phyloP scores from a whole-genome alignment of 2,329 filamentous ascomycete genomes.

The Achaetomium macrosporum region DNA sequence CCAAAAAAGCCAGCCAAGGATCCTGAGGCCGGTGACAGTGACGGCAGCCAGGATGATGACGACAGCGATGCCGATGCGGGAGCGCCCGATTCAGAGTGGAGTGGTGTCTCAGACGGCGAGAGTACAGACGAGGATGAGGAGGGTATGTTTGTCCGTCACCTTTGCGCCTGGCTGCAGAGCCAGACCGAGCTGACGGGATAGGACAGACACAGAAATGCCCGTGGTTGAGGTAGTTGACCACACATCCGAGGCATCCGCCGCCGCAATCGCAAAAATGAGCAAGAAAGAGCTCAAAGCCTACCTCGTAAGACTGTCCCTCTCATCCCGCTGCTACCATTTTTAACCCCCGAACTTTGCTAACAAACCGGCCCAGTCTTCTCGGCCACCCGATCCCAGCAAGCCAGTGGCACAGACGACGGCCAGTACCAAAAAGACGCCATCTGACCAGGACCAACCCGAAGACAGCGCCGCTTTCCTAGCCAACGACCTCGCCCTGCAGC shows the following conservation, averaged over 20 bases:
- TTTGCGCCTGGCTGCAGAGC: neutral
- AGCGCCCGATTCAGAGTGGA: constrained; percentile 10
- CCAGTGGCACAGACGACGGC: constrained; percentile 12
- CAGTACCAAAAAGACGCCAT: constrained; percentile 26
- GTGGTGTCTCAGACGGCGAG: constrained; percentile 18
- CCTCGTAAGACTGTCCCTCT: constrained; percentile 48
- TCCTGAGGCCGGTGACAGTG: constrained; percentile 24
- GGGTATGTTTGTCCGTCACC: neutral
- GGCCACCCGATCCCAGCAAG: constrained; percentile 36
- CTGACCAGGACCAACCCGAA: constrained; percentile 41
- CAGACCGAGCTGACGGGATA: neutral
- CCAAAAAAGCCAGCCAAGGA: constrained; percentile 32
- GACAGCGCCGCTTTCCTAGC: constrained; percentile 67
- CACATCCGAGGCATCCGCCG: constrained; percentile 33
- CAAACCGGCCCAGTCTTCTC: constrained; percentile 38
- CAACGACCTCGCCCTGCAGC: constrained; percentile 87
- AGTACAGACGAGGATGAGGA: constrained; percentile 23
- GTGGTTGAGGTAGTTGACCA: constrained; percentile 59
- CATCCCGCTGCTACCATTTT: neutral
- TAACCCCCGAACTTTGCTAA: constrained; percentile 15
- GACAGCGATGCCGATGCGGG: constrained; percentile 20
- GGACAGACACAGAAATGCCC: constrained; percentile 18
- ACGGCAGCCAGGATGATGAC: constrained; percentile 8
- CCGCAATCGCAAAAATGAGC: constrained; percentile 42
- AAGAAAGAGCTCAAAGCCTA: constrained; percentile 72